Conservation (phyloP, 2,329 filamentous ascomycete species). For the Chaetomium globosum region DNA sequence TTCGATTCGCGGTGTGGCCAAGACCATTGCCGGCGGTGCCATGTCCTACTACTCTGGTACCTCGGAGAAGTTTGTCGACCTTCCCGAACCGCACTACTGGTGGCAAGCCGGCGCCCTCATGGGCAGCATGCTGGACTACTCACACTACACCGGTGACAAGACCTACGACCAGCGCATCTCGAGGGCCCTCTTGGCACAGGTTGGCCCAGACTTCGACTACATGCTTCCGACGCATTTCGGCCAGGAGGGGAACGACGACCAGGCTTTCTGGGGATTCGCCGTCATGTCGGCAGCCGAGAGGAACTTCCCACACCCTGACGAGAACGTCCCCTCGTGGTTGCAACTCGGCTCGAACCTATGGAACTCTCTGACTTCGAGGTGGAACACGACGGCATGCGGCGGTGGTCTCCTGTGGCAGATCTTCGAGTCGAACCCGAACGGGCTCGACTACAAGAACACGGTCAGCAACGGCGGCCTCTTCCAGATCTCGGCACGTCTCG, state of each 20-base stretch:
- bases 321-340: constrained; percentile 62
- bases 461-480: constrained; percentile 83
- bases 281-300: constrained; percentile 70
- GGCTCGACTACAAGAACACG: constrained; percentile 81
- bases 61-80: constrained; percentile 59
- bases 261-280: constrained; percentile 72
- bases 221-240: constrained; percentile 59
- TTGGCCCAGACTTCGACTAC: constrained; percentile 60
- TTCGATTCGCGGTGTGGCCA: constrained; percentile 64
- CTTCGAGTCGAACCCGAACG: constrained; percentile 69
- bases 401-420: constrained; percentile 85
- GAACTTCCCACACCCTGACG: constrained; percentile 65
- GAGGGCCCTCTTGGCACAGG: constrained; percentile 61
- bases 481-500: constrained; percentile 75
- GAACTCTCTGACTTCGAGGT: constrained; percentile 68
- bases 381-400: constrained; percentile 67
- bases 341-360: constrained; percentile 71
- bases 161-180: constrained; percentile 63
- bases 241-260: constrained; percentile 74
- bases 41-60: constrained; percentile 67
- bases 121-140: constrained; percentile 71
- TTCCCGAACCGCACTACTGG: constrained; percentile 70
- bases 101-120: constrained; percentile 68
- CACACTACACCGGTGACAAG: constrained; percentile 64
- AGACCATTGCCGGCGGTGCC: constrained; percentile 61